Percentiles rank a stretch among this genome's conserved stretches.
phyloP scores from a whole-genome alignment of 2,329 filamentous ascomycete genomes.

The Fusarium palustre region DNA sequence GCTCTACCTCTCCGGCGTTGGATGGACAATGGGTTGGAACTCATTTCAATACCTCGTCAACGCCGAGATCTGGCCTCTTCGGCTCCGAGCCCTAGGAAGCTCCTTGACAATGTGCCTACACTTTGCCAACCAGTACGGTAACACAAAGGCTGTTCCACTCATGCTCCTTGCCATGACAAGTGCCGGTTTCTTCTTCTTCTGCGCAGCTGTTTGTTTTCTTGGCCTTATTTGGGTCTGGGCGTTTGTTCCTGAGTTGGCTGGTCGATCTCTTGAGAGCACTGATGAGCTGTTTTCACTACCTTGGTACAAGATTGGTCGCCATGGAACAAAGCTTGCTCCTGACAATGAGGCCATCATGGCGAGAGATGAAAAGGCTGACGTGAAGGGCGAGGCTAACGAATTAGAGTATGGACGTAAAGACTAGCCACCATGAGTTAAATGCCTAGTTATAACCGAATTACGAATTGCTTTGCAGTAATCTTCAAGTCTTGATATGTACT shows the following conservation, averaged over 20 bases:
- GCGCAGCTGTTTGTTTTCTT: conserved; percentile 17
- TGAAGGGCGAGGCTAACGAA: conserved; percentile 8
- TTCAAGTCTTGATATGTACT: too few relatives aligned
- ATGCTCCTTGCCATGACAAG: conserved; percentile 18
- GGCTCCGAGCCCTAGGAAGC: conserved; percentile 19
- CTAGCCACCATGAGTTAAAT: too few relatives aligned
- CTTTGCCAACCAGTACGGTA: conserved; percentile 24
- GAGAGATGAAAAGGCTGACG: conserved; percentile 14
- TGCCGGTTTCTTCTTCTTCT: conserved; percentile 22
- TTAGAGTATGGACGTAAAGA: not conserved
- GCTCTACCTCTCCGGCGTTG: conserved; percentile 18
- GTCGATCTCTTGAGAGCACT: conserved; percentile 68
- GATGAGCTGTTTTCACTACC: conserved; percentile 72
- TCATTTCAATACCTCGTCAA: conserved; percentile 19
- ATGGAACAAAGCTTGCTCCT: conserved; percentile 46
- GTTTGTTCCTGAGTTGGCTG: conserved; percentile 73
- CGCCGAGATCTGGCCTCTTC: conserved; percentile 24
- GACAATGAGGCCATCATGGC: conserved; percentile 23
- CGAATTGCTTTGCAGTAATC: too few relatives aligned
- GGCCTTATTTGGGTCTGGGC: conserved; percentile 74
- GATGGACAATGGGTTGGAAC: conserved; percentile 25
- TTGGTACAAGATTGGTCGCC: conserved; percentile 73
- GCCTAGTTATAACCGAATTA: too few relatives aligned
- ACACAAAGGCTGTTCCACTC: conserved; percentile 17
- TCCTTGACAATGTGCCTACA: conserved; percentile 22